Evolutionary conservation across 176 grass and related monocot genomes (phyloP).

Genomic region (Rhipidocladum racemiflorum): DNA sequence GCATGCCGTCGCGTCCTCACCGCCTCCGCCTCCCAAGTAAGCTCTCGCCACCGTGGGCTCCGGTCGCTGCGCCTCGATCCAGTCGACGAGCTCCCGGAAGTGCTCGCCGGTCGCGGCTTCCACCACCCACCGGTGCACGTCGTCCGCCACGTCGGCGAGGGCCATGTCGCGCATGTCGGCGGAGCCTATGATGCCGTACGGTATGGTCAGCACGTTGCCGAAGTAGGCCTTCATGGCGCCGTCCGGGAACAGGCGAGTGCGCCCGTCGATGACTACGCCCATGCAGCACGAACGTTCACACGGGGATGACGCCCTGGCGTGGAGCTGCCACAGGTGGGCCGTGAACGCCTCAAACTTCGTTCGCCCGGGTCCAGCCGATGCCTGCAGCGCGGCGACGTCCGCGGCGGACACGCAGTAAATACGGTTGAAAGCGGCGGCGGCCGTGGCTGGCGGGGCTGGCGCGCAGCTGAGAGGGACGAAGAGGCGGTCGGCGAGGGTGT

Average conservation of each 20-base stretch:
- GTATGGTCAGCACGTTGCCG: slow-evolving; percentile 61
- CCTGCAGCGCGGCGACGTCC: slow-evolving; percentile 45
- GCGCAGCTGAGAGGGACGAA: slow-evolving; percentile 31
- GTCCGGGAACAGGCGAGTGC: slow-evolving; percentile 31
- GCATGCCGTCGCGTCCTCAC: slow-evolving; percentile 19
- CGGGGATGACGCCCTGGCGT: slow-evolving; percentile 32
- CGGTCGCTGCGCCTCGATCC: slow-evolving; percentile 54
- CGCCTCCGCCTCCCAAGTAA: slow-evolving; percentile 21
- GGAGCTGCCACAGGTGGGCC: slow-evolving; percentile 56
- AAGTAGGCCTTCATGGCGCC: slow-evolving; percentile 51
- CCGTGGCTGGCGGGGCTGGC: background rate
- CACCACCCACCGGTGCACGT: slow-evolving; percentile 53
- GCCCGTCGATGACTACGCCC: slow-evolving; percentile 62
- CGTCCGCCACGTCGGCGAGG: slow-evolving; percentile 46
- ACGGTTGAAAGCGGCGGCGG: slow-evolving; percentile 27
- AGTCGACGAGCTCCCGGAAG: slow-evolving; percentile 56
- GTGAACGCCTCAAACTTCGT: slow-evolving; percentile 71
- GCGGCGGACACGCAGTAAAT: slow-evolving; percentile 46
- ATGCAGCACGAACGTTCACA: slow-evolving; percentile 41
- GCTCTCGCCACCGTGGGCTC: slow-evolving; percentile 42
- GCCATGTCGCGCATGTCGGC: slow-evolving; percentile 25
- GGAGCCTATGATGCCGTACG: slow-evolving; percentile 27
- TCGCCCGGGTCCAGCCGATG: slow-evolving; percentile 11
- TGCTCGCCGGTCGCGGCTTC: slow-evolving; percentile 47
- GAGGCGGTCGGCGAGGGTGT: slow-evolving; percentile 36